phyloP scores from a whole-genome alignment of 306 rosid species.

The Trifolium pratense region DNA sequence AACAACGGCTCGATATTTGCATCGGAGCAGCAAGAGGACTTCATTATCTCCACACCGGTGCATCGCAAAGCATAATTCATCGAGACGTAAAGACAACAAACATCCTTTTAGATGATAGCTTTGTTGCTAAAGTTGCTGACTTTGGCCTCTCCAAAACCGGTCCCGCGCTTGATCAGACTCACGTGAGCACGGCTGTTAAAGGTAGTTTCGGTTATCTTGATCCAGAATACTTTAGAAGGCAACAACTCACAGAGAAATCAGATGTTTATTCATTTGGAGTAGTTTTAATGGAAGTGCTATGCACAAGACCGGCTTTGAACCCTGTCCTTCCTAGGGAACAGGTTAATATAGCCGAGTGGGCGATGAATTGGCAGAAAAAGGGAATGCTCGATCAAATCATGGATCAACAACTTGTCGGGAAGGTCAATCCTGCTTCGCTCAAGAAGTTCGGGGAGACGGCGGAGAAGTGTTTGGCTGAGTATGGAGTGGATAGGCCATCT shows the following conservation, averaged over 20 bases:
- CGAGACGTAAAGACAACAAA: conserved; percentile 98
- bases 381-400: conserved; percentile 96
- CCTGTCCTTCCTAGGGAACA: conserved; percentile 97
- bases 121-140: conserved; percentile 96
- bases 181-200: conserved; percentile 96
- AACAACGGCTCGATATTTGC: conserved; percentile 91
- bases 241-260: conserved; percentile 97
- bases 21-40: conserved; percentile 98
- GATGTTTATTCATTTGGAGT: conserved; percentile 98
- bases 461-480: conserved; percentile 90
- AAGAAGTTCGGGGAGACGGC: conserved; percentile 97
- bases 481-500: conserved; percentile 94
- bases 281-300: conserved; percentile 92
- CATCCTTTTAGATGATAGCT: conserved; percentile 89
- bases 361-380: conserved; percentile 94
- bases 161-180: conserved; percentile 95
- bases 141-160: conserved; percentile 97
- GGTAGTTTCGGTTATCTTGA: conserved; percentile 99
- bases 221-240: conserved; percentile 95
- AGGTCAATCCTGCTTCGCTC: conserved; percentile 84
- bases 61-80: conserved; percentile 90
- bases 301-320: conserved; percentile 96
- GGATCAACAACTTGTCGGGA: conserved; percentile 84
- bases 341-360: conserved; percentile 99
- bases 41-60: conserved; percentile 96